A percentile compares a stretch with the other conserved stretches of the same genome.
Conservation (phyloP, 306 rosid genomes). For the Vigna trinervia region DNA sequence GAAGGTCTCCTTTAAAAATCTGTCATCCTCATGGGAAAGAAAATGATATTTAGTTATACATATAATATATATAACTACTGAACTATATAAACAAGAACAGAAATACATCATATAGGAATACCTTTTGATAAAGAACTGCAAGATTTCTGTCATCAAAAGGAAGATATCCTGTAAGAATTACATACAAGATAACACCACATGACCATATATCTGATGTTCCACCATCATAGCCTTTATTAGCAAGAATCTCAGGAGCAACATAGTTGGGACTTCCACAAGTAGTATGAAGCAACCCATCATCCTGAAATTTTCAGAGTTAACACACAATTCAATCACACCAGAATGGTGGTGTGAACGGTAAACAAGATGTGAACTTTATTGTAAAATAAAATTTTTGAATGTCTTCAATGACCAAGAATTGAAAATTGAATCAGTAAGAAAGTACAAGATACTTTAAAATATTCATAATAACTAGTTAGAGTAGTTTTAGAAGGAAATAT, state of each 20-base stretch:
- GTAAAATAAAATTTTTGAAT: not conserved
- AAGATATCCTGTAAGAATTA: slow-evolving; percentile 79
- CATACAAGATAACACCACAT: slow-evolving; percentile 90
- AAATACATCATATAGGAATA: slow-evolving; percentile 13
- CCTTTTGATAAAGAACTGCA: slow-evolving; percentile 90
- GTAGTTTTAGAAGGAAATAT: not conserved
- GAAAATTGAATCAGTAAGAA: not conserved
- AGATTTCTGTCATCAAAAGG: slow-evolving; percentile 96
- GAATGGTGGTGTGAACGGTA: not conserved
- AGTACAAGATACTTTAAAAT: not conserved
- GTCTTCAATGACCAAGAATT: not conserved
- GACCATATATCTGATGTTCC: slow-evolving; percentile 93
- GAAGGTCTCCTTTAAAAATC: slow-evolving; percentile 78
- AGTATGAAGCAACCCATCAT: slow-evolving; percentile 87
- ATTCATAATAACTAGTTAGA: not conserved
- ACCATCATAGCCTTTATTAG: slow-evolving; percentile 89
- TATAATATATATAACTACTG: slow-evolving; percentile 15
- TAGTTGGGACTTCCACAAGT: slow-evolving; percentile 98
- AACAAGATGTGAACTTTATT: not conserved
- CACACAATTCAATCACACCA: not conserved
- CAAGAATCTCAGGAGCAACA: slow-evolving; percentile 95
- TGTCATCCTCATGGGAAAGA: slow-evolving; percentile 37
- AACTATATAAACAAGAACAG: not conserved
- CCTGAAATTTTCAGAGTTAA: slow-evolving; percentile 54
- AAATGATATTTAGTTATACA: not conserved